Percentiles rank a stretch among this genome's conserved stretches.
Evolutionary conservation across 2,329 filamentous ascomycete genomes (phyloP).

Genomic region (Immersiporthe knoxdaviesiana): DNA sequence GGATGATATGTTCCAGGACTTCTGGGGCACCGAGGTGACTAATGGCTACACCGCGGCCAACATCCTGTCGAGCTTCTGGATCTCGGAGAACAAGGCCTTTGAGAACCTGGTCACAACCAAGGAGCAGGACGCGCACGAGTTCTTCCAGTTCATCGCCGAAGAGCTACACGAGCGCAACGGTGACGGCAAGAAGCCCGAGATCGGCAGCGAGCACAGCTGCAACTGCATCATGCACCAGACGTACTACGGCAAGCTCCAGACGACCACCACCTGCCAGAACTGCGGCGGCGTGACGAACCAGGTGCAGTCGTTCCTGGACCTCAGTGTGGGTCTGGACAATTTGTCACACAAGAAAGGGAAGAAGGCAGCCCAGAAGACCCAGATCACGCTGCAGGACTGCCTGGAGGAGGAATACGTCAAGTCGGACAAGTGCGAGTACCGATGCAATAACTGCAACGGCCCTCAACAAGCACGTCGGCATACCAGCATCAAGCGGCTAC

Average conservation of each 20-base stretch:
- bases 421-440: conserved; percentile 86
- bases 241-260: conserved; percentile 90
- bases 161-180: conserved; percentile 84
- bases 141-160: conserved; percentile 93
- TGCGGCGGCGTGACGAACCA: conserved; percentile 83
- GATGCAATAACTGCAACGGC: conserved; percentile 77
- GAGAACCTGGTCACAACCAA: conserved; percentile 85
- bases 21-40: conserved; percentile 73
- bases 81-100: conserved; percentile 73
- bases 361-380: conserved; percentile 52
- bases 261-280: conserved; percentile 86
- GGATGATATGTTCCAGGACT: conserved; percentile 75
- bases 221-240: conserved; percentile 92
- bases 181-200: conserved; percentile 66
- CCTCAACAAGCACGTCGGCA: conserved; percentile 82
- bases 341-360: conserved; percentile 67
- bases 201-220: conserved; percentile 67
- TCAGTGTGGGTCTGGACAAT: conserved; percentile 83
- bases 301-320: conserved; percentile 86
- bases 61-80: conserved; percentile 88
- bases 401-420: conserved; percentile 85
- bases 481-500: conserved; percentile 80
- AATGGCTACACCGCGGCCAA: conserved; percentile 90
- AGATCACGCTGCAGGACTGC: conserved; percentile 70
- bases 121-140: conserved; percentile 96